Conservation (phyloP, 78 protist species). For the Mantamonas sphyraenae region DNA sequence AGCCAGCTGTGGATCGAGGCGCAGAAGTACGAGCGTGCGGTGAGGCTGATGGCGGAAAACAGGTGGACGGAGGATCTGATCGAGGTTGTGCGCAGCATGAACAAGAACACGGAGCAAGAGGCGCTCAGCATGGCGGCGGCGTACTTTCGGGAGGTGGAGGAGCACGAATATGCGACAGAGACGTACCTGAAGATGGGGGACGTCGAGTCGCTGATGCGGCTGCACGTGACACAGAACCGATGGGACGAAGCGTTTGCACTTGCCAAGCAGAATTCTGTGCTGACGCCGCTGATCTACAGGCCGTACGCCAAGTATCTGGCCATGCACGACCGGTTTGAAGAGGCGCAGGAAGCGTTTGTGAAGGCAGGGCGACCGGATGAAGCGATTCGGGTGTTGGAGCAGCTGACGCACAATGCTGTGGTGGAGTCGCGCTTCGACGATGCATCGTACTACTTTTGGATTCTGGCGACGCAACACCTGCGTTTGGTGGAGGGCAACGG, state of each 20-base stretch:
- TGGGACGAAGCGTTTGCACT: conserved; percentile 65
- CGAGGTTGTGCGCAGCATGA: not conserved
- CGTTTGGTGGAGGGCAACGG: not conserved
- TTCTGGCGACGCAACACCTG: conserved; percentile 24
- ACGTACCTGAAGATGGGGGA: conserved; percentile 35
- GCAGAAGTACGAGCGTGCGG: not conserved
- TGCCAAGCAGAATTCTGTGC: conserved; percentile 1
- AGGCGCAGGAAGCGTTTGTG: conserved; percentile 53
- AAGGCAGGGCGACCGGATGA: conserved; percentile 26
- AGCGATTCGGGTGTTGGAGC: conserved; percentile 36
- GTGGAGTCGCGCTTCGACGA: conserved; percentile 13
- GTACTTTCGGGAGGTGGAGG: not conserved
- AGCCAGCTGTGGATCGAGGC: conserved; percentile 23
- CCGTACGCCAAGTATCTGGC: conserved; percentile 69
- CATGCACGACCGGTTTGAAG: conserved; percentile 43
- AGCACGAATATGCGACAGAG: conserved; percentile 31
- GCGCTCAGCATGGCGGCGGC: not conserved
- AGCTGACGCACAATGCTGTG: conserved; percentile 41
- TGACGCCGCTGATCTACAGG: conserved; percentile 21
- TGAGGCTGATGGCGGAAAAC: not conserved
- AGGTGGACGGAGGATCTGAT: conserved; percentile 3
- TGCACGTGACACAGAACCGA: conserved; percentile 19
- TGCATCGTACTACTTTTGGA: conserved; percentile 35
- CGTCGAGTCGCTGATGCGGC: conserved; percentile 9
- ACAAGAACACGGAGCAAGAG: not conserved